These are phyloP conservation scores for Rhododendron kiyosumense DNA, from an alignment of 148 eudicot species.

Conservation along the genomic window DNA sequence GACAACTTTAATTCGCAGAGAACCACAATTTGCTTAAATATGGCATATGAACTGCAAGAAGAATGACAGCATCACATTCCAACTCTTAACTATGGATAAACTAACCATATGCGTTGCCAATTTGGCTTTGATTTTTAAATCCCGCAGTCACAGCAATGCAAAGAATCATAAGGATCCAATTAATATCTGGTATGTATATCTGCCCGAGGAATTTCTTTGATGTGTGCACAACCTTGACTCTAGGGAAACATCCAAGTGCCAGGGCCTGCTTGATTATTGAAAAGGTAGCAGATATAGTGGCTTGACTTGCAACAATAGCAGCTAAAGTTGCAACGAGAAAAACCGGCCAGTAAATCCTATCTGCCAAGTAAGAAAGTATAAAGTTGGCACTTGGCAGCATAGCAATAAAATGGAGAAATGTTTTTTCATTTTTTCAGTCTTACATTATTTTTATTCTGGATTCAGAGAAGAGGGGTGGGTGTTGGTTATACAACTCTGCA, in stretches of 20 bases:
- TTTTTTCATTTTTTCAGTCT: too few species aligned
- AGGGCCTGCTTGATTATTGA: conserved; percentile 93
- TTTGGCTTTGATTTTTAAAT: conserved; percentile 68
- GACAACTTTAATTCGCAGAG: neutral
- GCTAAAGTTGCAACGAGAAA: conserved; percentile 90
- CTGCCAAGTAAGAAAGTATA: conserved; percentile 41
- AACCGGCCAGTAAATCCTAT: conserved; percentile 84
- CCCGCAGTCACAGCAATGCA: conserved; percentile 78
- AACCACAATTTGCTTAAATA: neutral
- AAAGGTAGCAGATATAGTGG: conserved; percentile 94
- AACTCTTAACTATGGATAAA: neutral
- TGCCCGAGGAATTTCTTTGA: conserved; percentile 82
- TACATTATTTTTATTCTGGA: neutral
- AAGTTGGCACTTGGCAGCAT: neutral
- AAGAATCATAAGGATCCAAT: conserved; percentile 77
- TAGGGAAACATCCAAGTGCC: conserved; percentile 95
- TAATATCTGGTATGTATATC: conserved; percentile 75
- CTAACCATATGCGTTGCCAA: conserved; percentile 92
- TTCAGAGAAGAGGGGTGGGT: neutral
- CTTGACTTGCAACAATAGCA: conserved; percentile 96
- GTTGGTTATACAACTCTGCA: neutral
- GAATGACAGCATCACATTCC: neutral
- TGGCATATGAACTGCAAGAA: neutral
- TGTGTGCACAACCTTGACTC: conserved; percentile 95
- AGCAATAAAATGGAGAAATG: conserved; percentile 1